Base-by-base conservation (phyloP, 805 yeast genomes). In the Cyberlindnera japonica region DNA sequence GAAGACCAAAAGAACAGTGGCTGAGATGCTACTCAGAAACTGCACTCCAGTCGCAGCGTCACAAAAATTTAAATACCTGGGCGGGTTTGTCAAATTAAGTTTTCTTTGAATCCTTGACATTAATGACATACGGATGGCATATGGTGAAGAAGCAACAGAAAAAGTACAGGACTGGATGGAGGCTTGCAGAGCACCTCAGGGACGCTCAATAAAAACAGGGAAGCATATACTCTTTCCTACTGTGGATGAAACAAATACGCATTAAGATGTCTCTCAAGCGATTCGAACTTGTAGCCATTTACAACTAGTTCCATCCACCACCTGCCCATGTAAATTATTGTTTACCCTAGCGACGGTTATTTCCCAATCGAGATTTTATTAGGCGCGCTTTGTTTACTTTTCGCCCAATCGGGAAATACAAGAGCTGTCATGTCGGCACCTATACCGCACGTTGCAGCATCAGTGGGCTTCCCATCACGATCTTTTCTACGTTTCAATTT, bases 211-310 rank as follows among this genome's bases (percentile, higher is more conserved):
- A n/a, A n/a, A n/a, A n/a, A n/a, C n/a, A n/a, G n/a, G n/a, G n/a
- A n/a, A n/a, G n/a, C n/a, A n/a, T n/a, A n/a, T 76, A 74, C 43
- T 66, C 72, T 20, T 38, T 66, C 4, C 26, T 75, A 5, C 60
- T 71, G 18, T 71, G n/a, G n/a, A n/a, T n/a, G n/a, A n/a, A n/a
- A n/a, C n/a, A n/a, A 68, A 45, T 62, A 70, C 33, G 59, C 68
- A 38, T 71, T 75, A 3, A 82, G 82, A 12, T 62, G 63, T 54
- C 55, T 71, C 16, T 67, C 74, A 38, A 63, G 64, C 26, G 65
- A 58, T 35, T 33, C 37, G 37, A 33, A 33, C 35, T 30, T 21
- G 22, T 6, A 33, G 22, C n/a, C n/a, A n/a, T n/a, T n/a, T n/a
- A n/a, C 16, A 5, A 12, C n/a, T 9, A 7, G 6, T 27, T n/a